Conservation (phyloP, 257 asterid species). For the Solanum pimpinellifolium region DNA sequence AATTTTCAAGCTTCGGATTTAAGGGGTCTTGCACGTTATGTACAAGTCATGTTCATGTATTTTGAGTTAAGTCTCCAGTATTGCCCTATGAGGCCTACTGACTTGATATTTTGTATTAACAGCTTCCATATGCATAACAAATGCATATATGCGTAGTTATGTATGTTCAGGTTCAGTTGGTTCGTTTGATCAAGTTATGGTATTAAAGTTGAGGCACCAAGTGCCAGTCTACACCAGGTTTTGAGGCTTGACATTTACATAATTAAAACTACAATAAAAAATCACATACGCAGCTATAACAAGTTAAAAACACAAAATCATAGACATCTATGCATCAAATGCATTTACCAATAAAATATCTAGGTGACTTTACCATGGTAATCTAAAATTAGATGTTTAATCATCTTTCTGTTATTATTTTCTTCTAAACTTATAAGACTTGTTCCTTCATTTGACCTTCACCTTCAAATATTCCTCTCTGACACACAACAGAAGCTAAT, state of each 20-base stretch:
- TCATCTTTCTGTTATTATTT: not conserved
- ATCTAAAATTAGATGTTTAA: not conserved
- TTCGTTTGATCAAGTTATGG: not conserved
- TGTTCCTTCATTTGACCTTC: not conserved
- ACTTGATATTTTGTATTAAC: not conserved
- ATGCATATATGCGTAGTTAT: not conserved
- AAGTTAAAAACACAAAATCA: not conserved
- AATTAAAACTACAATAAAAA: not conserved
- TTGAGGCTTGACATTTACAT: not conserved
- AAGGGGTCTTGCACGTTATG: not conserved
- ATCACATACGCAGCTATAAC: not conserved
- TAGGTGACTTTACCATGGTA: not conserved
- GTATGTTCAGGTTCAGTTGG: not conserved
- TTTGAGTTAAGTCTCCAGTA: not conserved
- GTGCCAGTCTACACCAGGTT: not conserved
- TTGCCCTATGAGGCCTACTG: not conserved
- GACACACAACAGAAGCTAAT: not conserved
- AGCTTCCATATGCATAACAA: not conserved
- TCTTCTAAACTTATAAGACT: not conserved
- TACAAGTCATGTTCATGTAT: not conserved
- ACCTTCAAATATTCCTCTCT: not conserved
- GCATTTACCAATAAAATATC: not conserved
- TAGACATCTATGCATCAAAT: not conserved
- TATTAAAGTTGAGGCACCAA: not conserved
- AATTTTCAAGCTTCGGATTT: not conserved